These are phyloP conservation scores for Paulownia fortunei DNA, from an alignment of 257 asterid species.

Conservation along the genomic window DNA sequence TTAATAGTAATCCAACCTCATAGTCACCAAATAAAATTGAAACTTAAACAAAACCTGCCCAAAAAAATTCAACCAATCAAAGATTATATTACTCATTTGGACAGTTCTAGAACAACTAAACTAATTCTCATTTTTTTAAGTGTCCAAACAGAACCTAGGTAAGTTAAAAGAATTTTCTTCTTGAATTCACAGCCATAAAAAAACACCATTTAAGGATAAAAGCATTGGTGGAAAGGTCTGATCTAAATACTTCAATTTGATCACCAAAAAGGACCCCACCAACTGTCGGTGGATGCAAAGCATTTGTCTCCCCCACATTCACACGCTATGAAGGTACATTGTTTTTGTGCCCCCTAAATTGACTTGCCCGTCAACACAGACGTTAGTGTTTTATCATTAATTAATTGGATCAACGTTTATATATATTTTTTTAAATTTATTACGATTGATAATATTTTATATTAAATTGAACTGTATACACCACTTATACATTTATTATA, in stretches of 20 bases:
- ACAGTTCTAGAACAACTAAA: background rate
- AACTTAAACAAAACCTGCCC: background rate
- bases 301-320: background rate
- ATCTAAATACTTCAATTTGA: background rate
- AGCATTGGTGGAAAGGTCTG: background rate
- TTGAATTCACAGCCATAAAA: background rate
- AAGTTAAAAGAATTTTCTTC: background rate
- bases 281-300: constrained; percentile 32
- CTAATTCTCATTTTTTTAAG: background rate
- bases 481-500: too few relatives aligned
- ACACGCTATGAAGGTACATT: background rate
- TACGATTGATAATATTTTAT: background rate
- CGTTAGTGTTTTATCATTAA: background rate
- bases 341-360: constrained; percentile 12
- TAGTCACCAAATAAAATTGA: background rate
- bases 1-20: background rate
- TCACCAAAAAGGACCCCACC: constrained; percentile 20
- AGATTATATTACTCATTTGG: background rate
- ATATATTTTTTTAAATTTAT: background rate
- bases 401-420: background rate
- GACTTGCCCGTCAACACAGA: background rate
- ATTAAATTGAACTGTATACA: too few relatives aligned
- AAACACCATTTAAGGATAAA: background rate
- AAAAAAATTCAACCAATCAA: background rate
- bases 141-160: background rate